Evolutionary conservation across 169 alveolate genomes (phyloP), one percentile per base, ranked within the genome.

Genomic region (Plasmodium malariae): DNA sequence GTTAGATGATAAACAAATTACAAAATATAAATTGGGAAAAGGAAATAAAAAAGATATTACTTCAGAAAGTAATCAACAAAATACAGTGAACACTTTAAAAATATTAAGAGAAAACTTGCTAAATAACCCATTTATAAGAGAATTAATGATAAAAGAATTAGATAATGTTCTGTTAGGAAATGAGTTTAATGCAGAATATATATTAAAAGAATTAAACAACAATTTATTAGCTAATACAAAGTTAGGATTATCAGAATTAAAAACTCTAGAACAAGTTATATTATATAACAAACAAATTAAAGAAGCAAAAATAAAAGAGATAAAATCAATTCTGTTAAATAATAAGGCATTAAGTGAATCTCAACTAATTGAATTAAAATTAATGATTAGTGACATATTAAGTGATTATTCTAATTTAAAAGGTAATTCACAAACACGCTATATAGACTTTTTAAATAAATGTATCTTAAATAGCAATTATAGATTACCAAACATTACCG

Each of bases 121-220:
- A 34, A 63, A 40, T 40, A 63, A 63, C 51, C 74, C 28, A 26
- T 63, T 40, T 0, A 63, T 63, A 63, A 32, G 74, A 34, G 19
- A 63, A 2, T 26, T 63, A 63, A 63, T 63, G 74, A 11, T 63
- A 63, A 63, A 63, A 7, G 74, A 63, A 30, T 17, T 63, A 34
- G 51, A 63, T 12, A 45, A 63, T 19, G 32, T 63, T 63, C 24
- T 63, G 3, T 21, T 63, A 63, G 74, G 74, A 63, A 63, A 63
- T 63, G 74, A 63, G 32, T 30, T 63, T 6, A 17, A 21, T 24
- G 32, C 74, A 1, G 74, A 63, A 63, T 63, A 3, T 7, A 30
- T 63, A n/a, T 63, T 63, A 63, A 63, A 32, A 2, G 30, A 28
- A 63, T 32, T 63, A 34, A 63, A 63, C 32, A 63, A 63, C 24